Evolutionary conservation across 2,329 filamentous ascomycete species (phyloP).

Genomic region (Annulohypoxylon truncatum): DNA sequence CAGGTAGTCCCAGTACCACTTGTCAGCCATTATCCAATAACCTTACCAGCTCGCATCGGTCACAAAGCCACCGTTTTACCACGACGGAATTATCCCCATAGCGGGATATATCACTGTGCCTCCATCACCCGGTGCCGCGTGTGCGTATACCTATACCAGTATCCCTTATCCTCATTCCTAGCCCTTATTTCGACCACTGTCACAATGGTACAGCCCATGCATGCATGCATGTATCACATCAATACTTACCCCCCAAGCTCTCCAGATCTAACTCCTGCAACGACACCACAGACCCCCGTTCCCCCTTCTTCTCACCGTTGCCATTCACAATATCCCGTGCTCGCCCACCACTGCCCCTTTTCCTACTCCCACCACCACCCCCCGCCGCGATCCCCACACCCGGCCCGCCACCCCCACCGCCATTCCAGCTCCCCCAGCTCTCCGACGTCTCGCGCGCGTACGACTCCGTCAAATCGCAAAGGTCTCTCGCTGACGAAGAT

Average conservation of each 20-base stretch:
- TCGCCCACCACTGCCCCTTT: slow-evolving; percentile 10
- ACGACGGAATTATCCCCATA: background rate
- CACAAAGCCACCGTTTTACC: slow-evolving; percentile 5
- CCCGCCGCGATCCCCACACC: slow-evolving; percentile 31
- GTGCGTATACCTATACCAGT: background rate
- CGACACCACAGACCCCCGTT: slow-evolving; percentile 18
- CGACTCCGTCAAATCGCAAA: slow-evolving; percentile 49
- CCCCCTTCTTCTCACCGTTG: slow-evolving; percentile 33
- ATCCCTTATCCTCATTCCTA: background rate
- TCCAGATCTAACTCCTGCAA: slow-evolving; percentile 45
- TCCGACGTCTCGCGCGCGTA: slow-evolving; percentile 48
- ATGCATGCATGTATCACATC: no score
- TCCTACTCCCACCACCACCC: slow-evolving; percentile 37
- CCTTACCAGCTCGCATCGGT: slow-evolving; percentile 5
- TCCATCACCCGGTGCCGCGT: background rate
- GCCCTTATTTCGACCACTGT: no score
- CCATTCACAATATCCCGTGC: slow-evolving; percentile 8
- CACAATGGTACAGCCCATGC: background rate
- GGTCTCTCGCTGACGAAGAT: slow-evolving; percentile 45
- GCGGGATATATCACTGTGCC: background rate
- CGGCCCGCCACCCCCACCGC: slow-evolving; percentile 42
- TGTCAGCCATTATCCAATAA: slow-evolving; percentile 23
- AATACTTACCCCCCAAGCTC: slow-evolving; percentile 45
- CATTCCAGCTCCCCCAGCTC: slow-evolving; percentile 53
- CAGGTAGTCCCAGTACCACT: background rate